A percentile compares a stretch with the other conserved stretches of the same genome.
phyloP scores from a whole-genome alignment of 768 basidiomycete genomes.

The Solioccasus polychromus region DNA sequence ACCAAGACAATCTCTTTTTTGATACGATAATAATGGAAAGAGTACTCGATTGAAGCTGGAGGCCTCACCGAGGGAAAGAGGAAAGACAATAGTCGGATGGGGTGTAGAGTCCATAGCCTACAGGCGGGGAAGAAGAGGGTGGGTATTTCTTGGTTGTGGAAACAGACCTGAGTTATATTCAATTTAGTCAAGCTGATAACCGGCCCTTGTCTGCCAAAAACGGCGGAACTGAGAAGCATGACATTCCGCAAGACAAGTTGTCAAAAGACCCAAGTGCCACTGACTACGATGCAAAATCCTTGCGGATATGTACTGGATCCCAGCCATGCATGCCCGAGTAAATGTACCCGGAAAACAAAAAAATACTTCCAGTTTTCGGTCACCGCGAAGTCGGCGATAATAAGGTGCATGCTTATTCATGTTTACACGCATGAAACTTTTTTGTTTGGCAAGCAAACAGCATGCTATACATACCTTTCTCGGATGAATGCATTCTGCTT shows the following conservation, averaged over 20 bases:
- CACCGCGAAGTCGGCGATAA: conserved; percentile 1
- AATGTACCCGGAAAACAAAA: background rate
- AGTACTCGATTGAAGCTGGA: conserved; percentile 1
- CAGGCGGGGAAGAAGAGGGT: background rate
- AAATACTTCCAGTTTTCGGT: background rate
- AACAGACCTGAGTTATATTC: background rate
- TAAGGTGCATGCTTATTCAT: background rate
- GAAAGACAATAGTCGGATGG: background rate
- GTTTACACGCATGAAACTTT: background rate
- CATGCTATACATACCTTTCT: too few relatives aligned
- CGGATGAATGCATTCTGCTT: background rate
- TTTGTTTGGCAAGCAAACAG: background rate
- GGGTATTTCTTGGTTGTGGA: background rate
- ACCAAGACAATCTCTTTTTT: background rate
- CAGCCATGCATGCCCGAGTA: too few relatives aligned
- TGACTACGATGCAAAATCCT: too few relatives aligned
- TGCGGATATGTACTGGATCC: too few relatives aligned
- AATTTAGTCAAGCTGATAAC: background rate
- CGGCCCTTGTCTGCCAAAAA: background rate
- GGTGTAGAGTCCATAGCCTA: background rate
- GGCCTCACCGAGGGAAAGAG: conserved; percentile 4
- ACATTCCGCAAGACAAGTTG: background rate
- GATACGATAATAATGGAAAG: conserved; percentile 7
- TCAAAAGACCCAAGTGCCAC: background rate
- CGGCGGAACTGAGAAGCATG: too few relatives aligned